Conservation (phyloP, 352 stramenopile species). For the Phytophthora tentaculata region DNA sequence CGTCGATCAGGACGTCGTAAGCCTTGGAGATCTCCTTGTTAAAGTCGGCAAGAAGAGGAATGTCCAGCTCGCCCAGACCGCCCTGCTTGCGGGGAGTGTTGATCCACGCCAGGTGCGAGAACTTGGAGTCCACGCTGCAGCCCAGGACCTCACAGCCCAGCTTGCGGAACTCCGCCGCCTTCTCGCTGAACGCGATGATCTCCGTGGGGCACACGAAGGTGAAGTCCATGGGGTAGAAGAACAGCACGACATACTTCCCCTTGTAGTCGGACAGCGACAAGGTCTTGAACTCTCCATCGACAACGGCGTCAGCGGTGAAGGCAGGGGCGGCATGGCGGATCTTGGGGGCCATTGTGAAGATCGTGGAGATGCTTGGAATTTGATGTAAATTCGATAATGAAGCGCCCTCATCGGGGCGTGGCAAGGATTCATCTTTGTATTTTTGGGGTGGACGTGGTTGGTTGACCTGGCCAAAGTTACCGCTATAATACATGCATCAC, state of each 20-base stretch:
- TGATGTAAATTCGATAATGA: constrained; percentile 22
- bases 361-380: neutral
- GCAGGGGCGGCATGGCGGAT: constrained; percentile 71
- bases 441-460: neutral
- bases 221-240: constrained; percentile 93
- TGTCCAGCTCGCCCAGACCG: constrained; percentile 90
- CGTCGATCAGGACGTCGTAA: constrained; percentile 85
- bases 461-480: neutral
- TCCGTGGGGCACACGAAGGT: constrained; percentile 93
- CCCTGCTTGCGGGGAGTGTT: constrained; percentile 88
- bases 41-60: constrained; percentile 89
- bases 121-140: constrained; percentile 86
- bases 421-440: no score
- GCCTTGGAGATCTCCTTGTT: constrained; percentile 80
- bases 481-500: neutral
- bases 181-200: constrained; percentile 89
- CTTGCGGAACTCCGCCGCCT: constrained; percentile 72
- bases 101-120: constrained; percentile 90
- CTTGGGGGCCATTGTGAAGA: constrained; percentile 63
- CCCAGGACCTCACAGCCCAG: constrained; percentile 76
- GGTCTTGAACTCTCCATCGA: constrained; percentile 85
- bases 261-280: constrained; percentile 84
- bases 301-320: constrained; percentile 79
- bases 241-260: constrained; percentile 91
- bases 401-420: no score